Evolutionary conservation across 192 early-diverging fungal species (phyloP), one percentile per base, ranked within the genome.

Genomic region (Coemansia sp.): DNA sequence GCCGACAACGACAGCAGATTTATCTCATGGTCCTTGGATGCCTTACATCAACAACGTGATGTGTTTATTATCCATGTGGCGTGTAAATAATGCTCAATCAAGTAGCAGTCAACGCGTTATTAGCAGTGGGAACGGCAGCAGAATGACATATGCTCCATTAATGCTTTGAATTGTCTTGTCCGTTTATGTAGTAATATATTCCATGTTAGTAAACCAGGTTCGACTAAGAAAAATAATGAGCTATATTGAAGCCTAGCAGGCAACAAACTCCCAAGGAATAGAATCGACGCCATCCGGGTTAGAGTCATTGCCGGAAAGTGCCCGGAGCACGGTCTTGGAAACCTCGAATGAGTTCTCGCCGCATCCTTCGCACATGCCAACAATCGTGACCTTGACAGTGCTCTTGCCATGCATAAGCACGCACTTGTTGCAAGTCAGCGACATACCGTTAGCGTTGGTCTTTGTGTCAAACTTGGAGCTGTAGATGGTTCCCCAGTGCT

Each of bases 401-500:
- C 14, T 67, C 36, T 51, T 37, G 7, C 66, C 66, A 59, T 59
- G 54, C 27, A 67, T 37, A 11, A 59, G 21, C 16, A 67, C 56
- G 41, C 66, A 67, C 37, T 27, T 67, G 36, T 57, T 57, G 40
- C 66, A 67, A 16, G 42, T 67, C 9, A 36, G 36, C 13, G 66
- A 67, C 35, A 59, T 59, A 13, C 54, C 54, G 8, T 34, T 24
- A 9, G 36, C 41, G 41, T n/a, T 24, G 0, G 17, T 36, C 53
- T 56, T 34, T 34, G 66, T 45, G 33, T 39, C 66, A 44, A 59
- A 67, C 17, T 67, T 42, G 6, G 66, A 21, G 31, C 33, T 11
- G 39, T 67, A 54, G 19, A 37, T 59, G 24, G 17, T 41, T 1
- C 66, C 66, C 37, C 66, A 67, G 16, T 41, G 27, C 10, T 21